Conservation (phyloP, 73 alveolate species). For the Symbiodinium natans region DNA sequence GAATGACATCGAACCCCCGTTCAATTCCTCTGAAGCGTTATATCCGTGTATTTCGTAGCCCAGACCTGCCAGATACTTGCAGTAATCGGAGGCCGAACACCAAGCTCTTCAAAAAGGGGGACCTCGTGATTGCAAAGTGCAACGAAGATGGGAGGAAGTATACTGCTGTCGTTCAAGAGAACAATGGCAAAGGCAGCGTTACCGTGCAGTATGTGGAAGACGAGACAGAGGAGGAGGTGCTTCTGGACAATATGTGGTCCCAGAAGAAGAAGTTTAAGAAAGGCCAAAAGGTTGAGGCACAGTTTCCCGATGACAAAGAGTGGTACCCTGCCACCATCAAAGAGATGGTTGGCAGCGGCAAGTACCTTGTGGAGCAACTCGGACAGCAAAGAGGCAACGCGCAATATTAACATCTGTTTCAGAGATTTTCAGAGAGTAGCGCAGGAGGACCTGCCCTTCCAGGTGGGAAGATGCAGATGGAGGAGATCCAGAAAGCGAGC, state of each 20-base stretch:
- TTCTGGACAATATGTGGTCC: slow-evolving; percentile 33
- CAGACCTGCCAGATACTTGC: too few species aligned
- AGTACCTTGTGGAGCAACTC: slow-evolving; percentile 31
- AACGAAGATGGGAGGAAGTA: slow-evolving; percentile 45
- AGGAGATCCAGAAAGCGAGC: slow-evolving; percentile 61
- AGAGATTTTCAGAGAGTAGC: too few species aligned
- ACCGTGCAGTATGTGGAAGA: slow-evolving; percentile 63
- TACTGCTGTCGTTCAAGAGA: slow-evolving; percentile 48
- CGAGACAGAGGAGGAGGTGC: slow-evolving; percentile 63
- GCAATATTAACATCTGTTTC: too few species aligned
- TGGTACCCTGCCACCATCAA: slow-evolving; percentile 66
- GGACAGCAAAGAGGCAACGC: neutral
- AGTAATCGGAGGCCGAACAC: slow-evolving; percentile 28
- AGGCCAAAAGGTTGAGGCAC: slow-evolving; percentile 57
- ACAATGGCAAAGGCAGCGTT: neutral
- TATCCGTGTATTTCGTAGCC: too few species aligned
- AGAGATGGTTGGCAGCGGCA: neutral
- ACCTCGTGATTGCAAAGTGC: slow-evolving; percentile 55
- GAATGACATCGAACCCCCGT: too few species aligned
- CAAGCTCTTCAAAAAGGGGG: slow-evolving; percentile 58
- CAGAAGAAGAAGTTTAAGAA: slow-evolving; percentile 56
- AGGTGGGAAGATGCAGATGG: slow-evolving; percentile 93
- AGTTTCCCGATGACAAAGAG: slow-evolving; percentile 61
- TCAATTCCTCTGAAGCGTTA: too few species aligned
- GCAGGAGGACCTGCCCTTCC: too few species aligned